A percentile compares a stretch with the other conserved stretches of the same genome.
Conservation (phyloP, 805 yeast genomes). For the Spencermartinsiella europaea region DNA sequence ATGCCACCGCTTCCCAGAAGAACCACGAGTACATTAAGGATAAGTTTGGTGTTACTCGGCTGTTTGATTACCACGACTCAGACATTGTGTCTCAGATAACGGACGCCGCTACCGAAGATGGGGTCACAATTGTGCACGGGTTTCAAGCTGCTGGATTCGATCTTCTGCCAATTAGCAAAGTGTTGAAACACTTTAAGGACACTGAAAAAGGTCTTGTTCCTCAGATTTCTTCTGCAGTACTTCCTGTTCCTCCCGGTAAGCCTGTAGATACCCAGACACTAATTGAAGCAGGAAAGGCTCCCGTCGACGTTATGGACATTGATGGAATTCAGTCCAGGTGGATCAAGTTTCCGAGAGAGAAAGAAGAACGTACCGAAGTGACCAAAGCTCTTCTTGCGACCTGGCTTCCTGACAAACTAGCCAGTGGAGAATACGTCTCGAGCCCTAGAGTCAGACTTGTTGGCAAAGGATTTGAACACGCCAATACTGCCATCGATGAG, state of each 20-base stretch:
- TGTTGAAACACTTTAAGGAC: neutral
- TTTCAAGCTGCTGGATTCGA: neutral
- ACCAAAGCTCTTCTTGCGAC: neutral
- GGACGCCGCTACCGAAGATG: slow-evolving; percentile 20
- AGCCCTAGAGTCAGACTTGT: neutral
- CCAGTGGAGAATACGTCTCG: neutral
- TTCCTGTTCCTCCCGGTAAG: neutral
- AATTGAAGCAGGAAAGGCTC: neutral
- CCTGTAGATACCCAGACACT: neutral
- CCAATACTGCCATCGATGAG: neutral
- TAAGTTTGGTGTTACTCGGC: slow-evolving; percentile 45
- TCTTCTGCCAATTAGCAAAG: neutral
- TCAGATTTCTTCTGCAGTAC: neutral
- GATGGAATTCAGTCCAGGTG: neutral
- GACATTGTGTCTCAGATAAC: slow-evolving; percentile 43
- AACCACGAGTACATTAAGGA: slow-evolving; percentile 38
- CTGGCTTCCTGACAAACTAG: neutral
- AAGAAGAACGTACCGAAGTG: neutral
- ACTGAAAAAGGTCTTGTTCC: neutral
- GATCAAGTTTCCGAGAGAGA: neutral
- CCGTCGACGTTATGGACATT: neutral
- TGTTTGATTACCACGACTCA: slow-evolving; percentile 43
- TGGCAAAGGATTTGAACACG: neutral
- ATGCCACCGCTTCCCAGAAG: slow-evolving; percentile 48
- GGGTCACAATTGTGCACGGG: neutral